phyloP scores from a whole-genome alignment of 208 protist genomes.

The Trypanosomatidae sp. region DNA sequence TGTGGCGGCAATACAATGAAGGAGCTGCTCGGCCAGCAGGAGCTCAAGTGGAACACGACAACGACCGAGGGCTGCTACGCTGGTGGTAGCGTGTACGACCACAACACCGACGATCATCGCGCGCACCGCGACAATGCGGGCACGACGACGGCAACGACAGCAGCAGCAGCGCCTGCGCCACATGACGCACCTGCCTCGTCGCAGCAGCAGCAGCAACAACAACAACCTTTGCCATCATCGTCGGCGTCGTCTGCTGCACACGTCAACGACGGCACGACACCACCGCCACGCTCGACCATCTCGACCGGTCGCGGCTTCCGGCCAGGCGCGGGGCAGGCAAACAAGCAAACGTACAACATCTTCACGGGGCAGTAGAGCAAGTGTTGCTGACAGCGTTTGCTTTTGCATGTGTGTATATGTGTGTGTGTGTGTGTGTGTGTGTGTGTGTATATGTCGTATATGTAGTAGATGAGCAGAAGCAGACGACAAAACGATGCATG shows the following conservation, averaged over 20 bases:
- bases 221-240: constrained; percentile 1
- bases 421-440: constrained; percentile 7
- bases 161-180: neutral
- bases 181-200: too few species aligned
- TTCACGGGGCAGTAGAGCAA: constrained; percentile 51
- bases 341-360: constrained; percentile 79
- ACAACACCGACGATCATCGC: constrained; percentile 28
- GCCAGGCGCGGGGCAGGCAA: constrained; percentile 59
- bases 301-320: constrained; percentile 42
- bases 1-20: constrained; percentile 80
- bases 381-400: constrained; percentile 1
- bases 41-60: constrained; percentile 75
- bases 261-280: constrained; percentile 4
- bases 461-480: neutral
- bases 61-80: constrained; percentile 62
- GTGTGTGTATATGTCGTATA: constrained; percentile 2
- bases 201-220: constrained; percentile 9
- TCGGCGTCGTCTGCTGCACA: constrained; percentile 6
- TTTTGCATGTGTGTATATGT: neutral
- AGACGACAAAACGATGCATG: too few species aligned
- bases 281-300: constrained; percentile 6
- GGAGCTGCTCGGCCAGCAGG: constrained; percentile 58
- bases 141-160: constrained; percentile 1
- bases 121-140: constrained; percentile 4
- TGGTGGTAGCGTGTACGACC: constrained; percentile 54